Base-by-base conservation (phyloP, 1,284 basidiomycete genomes). In the Pterula multifida region DNA sequence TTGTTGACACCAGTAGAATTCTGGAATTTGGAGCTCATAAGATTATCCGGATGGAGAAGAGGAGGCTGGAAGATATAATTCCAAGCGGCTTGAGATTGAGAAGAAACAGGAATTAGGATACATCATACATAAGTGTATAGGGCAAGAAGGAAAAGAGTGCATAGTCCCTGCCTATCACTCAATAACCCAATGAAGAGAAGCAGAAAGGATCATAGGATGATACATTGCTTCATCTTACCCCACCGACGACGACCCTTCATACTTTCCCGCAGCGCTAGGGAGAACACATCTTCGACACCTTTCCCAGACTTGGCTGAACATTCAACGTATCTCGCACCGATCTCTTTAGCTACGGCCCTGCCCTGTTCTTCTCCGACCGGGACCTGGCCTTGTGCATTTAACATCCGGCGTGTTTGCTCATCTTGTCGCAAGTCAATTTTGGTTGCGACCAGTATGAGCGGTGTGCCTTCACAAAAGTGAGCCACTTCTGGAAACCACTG, bases 401-500 rank as follows among this genome's bases (percentile, higher is more conserved):
- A 79, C 79, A 98, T 90, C n/a, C 89, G 80, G 55, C 84, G 75
- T 39, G 92, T 94, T 57, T 89, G 85, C 24, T 87, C 80, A 67
- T 98, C 95, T 47, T 75, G 67, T 50, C 96, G 82, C 39, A 98
- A 72, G 66, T 99, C 94, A 49, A 75, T 93, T 73, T 99, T 98
- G 48, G 92, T 92, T 23, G 82, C 94, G 47, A 99, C 90, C 25
- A 98, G 78, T 57, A 98, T 81, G 55, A 95, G 75, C 1, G 95
- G 96, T 3, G 92, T 91, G 57, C 81, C 82, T 63, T 94, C 90
- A 71, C 93, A 97, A 62, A 98, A 98, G 67, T 98, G 96, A 36
- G 90, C 85, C 53, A 98, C 90, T 69, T 99, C 95, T 24, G 94
- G 93, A 66, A 85, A 91, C 95, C 95, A 98, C 90, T 95, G 63